Evolutionary conservation across 208 protist genomes (phyloP).

Genomic region (Leishmania martiniquensis): DNA sequence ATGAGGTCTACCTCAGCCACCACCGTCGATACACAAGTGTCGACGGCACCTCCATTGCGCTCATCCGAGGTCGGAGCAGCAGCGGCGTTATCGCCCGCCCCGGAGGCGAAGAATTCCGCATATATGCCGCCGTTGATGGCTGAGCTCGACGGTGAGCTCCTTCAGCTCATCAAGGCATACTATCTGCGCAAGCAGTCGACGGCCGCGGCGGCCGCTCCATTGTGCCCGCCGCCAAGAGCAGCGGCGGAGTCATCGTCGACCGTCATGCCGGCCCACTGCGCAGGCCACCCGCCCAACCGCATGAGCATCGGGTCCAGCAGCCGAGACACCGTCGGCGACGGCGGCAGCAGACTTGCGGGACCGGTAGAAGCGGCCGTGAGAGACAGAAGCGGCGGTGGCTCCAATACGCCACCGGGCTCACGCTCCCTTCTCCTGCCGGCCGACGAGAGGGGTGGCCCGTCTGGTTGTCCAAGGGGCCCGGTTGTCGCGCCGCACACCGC

Average conservation of each 20-base stretch:
- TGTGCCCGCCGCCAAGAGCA: not conserved
- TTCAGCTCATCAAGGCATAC: slow-evolving; percentile 53
- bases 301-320: not conserved
- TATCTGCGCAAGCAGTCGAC: slow-evolving; percentile 34
- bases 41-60: not conserved
- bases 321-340: not conserved
- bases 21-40: not conserved
- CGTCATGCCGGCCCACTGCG: not conserved
- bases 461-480: not conserved
- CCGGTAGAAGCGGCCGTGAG: not conserved
- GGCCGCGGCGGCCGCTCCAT: not conserved
- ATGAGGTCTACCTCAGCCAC: not conserved
- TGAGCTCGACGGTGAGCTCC: slow-evolving; percentile 47
- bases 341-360: not conserved
- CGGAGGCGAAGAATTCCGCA: not conserved
- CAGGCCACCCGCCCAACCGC: not conserved
- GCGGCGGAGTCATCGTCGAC: not conserved
- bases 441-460: not conserved
- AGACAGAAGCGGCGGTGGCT: not conserved
- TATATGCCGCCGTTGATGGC: slow-evolving; percentile 32
- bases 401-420: not conserved
- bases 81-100: not conserved
- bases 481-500: not conserved
- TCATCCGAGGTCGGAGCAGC: not conserved
- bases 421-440: not conserved